These are phyloP conservation scores for Tetracladium marchalianum DNA, from an alignment of 495 filamentous ascomycete species.

Conservation along the genomic window DNA sequence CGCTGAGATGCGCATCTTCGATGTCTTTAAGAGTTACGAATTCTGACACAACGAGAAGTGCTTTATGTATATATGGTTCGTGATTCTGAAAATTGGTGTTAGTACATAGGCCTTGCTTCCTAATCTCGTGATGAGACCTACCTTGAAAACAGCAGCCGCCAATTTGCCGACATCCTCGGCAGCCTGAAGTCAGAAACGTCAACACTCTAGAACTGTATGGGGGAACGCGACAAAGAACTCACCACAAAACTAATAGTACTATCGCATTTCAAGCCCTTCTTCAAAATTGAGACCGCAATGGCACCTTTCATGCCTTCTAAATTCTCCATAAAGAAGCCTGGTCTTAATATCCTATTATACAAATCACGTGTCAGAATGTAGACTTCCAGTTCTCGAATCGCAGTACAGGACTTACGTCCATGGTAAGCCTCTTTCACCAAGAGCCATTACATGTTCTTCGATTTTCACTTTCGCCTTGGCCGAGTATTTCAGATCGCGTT, in stretches of 20 bases:
- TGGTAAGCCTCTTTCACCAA: constrained; percentile 19
- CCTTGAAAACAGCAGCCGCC: constrained; percentile 25
- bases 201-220: background rate
- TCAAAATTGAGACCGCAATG: constrained; percentile 16
- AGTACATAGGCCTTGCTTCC: background rate
- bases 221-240: background rate
- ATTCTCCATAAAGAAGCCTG: constrained; percentile 35
- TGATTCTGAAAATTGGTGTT: constrained; percentile 13
- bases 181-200: constrained; percentile 8
- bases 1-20: constrained; percentile 13
- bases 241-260: constrained; percentile 22
- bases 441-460: constrained; percentile 17
- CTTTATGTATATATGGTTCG: constrained; percentile 19
- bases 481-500: constrained; percentile 12
- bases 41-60: constrained; percentile 17
- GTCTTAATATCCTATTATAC: constrained; percentile 25
- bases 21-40: constrained; percentile 20
- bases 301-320: constrained; percentile 21
- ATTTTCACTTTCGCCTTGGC: constrained; percentile 18
- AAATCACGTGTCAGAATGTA: background rate
- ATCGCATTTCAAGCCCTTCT: constrained; percentile 21
- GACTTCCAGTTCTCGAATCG: too few relatives aligned
- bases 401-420: constrained; percentile 24
- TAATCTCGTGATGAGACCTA: constrained; percentile 2
- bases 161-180: constrained; percentile 30